Evolutionary conservation across 805 yeast species (phyloP), one percentile per base, ranked within the genome.

Genomic region (Sungouiella blattae): DNA sequence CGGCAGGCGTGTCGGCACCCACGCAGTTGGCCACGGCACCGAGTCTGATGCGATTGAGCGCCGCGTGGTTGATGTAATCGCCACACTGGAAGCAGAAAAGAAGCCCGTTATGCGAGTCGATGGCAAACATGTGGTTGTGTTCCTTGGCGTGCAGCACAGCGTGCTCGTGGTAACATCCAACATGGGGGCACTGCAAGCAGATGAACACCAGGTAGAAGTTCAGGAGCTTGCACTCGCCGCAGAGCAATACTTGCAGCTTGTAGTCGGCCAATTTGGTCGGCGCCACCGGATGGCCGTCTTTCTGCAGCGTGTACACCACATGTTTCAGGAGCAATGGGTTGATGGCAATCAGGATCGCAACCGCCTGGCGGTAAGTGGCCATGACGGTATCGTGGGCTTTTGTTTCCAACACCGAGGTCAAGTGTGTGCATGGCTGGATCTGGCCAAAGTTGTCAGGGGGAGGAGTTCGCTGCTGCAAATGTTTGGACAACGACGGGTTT

Each of bases 41-140:
- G 23, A 52, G 41, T 33, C 88, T 61, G 20, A 73, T 67, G n/a
- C 55, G 53, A 40, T 83, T 86, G 25, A 84, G 58, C 30, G 62
- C 62, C 3, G 74, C 69, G 47, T 83, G 83, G 41, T 80, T 74
- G 17, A 85, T 76, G 50, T 81, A 83, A 47, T 81, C 80, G 11
- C 75, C 73, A 60, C 98, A 91, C 55, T 72, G 77, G 58, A 84
- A 83, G 57, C 98, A 91, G 52, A 77, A 82, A 28, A 89, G 58
- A 30, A 80, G 69, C 1, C 89, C 89, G 32, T 77, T 72, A 13
- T 67, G 64, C 3, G 87, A 68, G 56, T 83, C 88, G 25, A 87
- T 80, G 28, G 66, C 67, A 44, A 65, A 64, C 28, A 60, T 43
- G 49, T 66, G 71, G 35, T 55, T 58, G 31, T 53, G 57, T 11